Evolutionary conservation across 768 basidiomycete species (phyloP), one percentile per base, ranked within the genome.

Genomic region (Hydnum rufescens): DNA sequence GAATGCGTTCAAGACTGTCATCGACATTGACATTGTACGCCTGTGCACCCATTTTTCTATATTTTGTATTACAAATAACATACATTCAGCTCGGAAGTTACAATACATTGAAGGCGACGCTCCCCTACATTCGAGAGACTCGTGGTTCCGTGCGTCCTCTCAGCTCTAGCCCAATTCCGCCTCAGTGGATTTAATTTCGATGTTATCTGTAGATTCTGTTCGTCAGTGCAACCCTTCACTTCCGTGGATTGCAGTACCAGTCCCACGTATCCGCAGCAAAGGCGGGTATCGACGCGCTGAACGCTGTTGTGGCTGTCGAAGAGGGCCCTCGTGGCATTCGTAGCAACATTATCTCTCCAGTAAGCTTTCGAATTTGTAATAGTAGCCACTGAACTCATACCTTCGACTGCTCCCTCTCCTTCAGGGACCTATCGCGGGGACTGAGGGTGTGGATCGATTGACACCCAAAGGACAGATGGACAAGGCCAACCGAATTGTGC

Each of bases 241-340:
- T 87, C 65, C 72, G 65, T 52, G 85, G 86, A 82, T 57, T 47
- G 71, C 44, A 13, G 13, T 25, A 23, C 25, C 16, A 22, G 2
- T 87, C 77, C 4, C 93, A 96, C 60, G 88, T 93, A 8, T 87
- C 86, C 8, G 86, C 90, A 5, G 92, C 92, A 23, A 99, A 97
- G 65, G 90, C 93, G 0, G 93, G 74, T 18, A 77, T 97, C 32
- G 92, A 99, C 62, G 88, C 90, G 0, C 70, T 90, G 3, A 86
- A 84, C 52, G 71, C 73, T 1, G 89, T 86, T 2, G 66, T 96
- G 26, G 89, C 92, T 1, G 75, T 93, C 8, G 92, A 97, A 66
- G 90, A 93, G 67, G 93, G 92, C 1, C 93, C 92, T 3, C 74
- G 77, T 58, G 93, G 93, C n/a, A 78, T 97, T 19, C 78, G 92